A percentile compares a stretch with the other conserved stretches of the same genome.
phyloP scores from a whole-genome alignment of 1,284 basidiomycete genomes.

The Stereum hirsutum region DNA sequence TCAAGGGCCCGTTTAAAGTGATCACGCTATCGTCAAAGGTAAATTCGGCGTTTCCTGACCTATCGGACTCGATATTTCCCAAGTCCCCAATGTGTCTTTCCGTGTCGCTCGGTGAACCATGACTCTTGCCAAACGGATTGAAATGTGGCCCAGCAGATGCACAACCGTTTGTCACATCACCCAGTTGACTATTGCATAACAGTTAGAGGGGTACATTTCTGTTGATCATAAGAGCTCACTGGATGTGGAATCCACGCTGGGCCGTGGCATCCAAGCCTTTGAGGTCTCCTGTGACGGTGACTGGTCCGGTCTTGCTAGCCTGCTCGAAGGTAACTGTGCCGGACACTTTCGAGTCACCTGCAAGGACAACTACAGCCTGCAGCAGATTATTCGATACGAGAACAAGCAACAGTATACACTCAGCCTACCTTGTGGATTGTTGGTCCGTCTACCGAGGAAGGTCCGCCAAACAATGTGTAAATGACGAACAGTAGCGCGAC shows the following conservation, averaged over 20 bases:
- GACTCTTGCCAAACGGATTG: constrained; percentile 60
- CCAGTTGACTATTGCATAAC: constrained; percentile 40
- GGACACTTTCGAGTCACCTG: constrained; percentile 47
- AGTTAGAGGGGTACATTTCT: background rate
- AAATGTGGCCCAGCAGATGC: constrained; percentile 66
- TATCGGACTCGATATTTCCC: constrained; percentile 64
- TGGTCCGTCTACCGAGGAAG: background rate
- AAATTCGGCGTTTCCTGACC: constrained; percentile 47
- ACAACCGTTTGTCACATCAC: constrained; percentile 64
- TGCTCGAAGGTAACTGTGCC: constrained; percentile 67
- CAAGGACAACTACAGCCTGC: constrained; percentile 62
- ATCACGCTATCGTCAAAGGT: constrained; percentile 52
- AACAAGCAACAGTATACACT: background rate
- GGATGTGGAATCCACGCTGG: constrained; percentile 69
- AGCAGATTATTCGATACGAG: background rate
- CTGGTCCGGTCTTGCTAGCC: constrained; percentile 36
- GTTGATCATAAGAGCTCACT: constrained; percentile 33
- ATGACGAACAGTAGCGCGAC: constrained; percentile 1
- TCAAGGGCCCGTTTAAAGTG: constrained; percentile 60
- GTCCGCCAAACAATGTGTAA: background rate
- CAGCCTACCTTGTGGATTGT: constrained; percentile 2
- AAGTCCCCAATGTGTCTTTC: constrained; percentile 72
- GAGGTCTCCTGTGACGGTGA: constrained; percentile 56
- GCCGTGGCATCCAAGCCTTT: constrained; percentile 50
- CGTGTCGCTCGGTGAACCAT: constrained; percentile 51